Conservation (phyloP, 139 green algal genomes). For the Prasinococcaceae sp. region DNA sequence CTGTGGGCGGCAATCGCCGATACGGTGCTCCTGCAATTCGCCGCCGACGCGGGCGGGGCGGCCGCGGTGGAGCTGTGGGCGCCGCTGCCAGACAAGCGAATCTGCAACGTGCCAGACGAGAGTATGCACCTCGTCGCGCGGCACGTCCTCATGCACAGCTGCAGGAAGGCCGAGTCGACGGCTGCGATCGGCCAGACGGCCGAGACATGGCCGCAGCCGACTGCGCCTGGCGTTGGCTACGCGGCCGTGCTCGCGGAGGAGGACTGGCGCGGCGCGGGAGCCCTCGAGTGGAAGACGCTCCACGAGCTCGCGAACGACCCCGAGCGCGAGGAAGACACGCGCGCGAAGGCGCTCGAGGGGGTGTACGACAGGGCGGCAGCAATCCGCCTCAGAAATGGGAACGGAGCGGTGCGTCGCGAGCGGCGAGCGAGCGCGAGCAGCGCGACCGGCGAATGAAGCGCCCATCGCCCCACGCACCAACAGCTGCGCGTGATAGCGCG, state of each 20-base stretch:
- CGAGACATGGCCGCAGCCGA: background rate
- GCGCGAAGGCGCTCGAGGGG: background rate
- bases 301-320: background rate
- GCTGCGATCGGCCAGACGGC: no score
- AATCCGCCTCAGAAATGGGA: background rate
- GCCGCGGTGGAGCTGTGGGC: background rate
- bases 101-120: background rate
- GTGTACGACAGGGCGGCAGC: background rate
- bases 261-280: background rate
- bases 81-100: background rate
- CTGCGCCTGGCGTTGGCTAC: background rate
- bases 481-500: no score
- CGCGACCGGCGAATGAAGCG: no score
- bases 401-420: no score
- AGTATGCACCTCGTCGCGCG: no score
- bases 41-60: background rate
- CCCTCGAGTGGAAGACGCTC: background rate
- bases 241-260: background rate
- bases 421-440: no score
- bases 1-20: no score
- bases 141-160: background rate
- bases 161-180: background rate
- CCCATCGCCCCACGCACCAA: no score
- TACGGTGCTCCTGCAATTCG: background rate
- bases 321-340: background rate